A percentile compares a stretch with the other conserved stretches of the same genome.
These are phyloP conservation scores for Aegilops speltoides DNA, from an alignment of 176 grass and related monocot species.

Conservation along the genomic window DNA sequence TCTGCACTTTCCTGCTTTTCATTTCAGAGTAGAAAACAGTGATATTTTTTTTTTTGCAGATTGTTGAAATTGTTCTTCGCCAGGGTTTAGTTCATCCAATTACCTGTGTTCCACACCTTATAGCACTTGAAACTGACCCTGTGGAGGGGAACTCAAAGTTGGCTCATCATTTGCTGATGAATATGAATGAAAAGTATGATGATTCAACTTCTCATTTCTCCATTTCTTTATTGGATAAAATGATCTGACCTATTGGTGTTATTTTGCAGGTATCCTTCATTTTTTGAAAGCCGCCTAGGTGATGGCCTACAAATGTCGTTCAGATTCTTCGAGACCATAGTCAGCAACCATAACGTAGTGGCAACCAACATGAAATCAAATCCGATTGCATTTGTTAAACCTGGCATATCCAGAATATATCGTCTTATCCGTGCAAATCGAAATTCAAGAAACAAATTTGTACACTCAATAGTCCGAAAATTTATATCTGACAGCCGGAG, in stretches of 20 bases:
- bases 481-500: slow-evolving; percentile 65
- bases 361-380: slow-evolving; percentile 65
- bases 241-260: slow-evolving; percentile 20
- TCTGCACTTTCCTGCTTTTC: slow-evolving; percentile 2
- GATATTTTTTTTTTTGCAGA: slow-evolving; percentile 39
- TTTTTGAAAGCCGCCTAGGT: slow-evolving; percentile 94
- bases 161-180: slow-evolving; percentile 93
- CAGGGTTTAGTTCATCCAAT: slow-evolving; percentile 98
- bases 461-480: slow-evolving; percentile 90
- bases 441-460: slow-evolving; percentile 97
- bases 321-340: slow-evolving; percentile 73
- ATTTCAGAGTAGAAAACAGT: slow-evolving; percentile 6
- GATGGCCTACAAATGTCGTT: slow-evolving; percentile 95
- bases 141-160: slow-evolving; percentile 85
- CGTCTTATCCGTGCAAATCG: slow-evolving; percentile 84
- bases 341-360: slow-evolving; percentile 59
- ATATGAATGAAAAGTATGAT: slow-evolving; percentile 98
- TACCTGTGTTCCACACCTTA: slow-evolving; percentile 90
- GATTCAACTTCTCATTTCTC: slow-evolving; percentile 15
- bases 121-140: slow-evolving; percentile 95
- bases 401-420: slow-evolving; percentile 91
- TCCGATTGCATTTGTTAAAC: slow-evolving; percentile 80
- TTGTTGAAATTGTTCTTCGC: slow-evolving; percentile 96
- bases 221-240: slow-evolving; percentile 4
- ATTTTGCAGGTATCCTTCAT: slow-evolving; percentile 84